A percentile compares a stretch with the other conserved stretches of the same genome.
Conservation (phyloP, 441 rosid genomes). For the Bocquillonia castaneifolia region DNA sequence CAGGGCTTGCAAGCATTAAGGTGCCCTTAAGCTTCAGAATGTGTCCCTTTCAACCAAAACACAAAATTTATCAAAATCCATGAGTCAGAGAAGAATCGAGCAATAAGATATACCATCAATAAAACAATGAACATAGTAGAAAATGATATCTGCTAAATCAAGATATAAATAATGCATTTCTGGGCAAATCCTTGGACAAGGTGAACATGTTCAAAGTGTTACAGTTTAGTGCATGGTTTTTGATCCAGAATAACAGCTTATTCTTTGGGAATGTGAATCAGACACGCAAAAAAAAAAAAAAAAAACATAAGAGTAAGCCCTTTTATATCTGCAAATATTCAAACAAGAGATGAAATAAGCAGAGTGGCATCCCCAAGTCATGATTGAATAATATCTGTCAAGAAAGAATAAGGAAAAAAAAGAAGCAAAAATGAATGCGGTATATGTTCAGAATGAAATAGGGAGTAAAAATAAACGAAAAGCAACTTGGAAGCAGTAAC, state of each 20-base stretch:
- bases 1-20: constrained; percentile 92
- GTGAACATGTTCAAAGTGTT: not conserved
- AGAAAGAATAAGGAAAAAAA: not conserved
- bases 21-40: constrained; percentile 88
- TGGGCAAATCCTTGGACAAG: not conserved
- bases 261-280: too few species aligned
- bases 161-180: not conserved
- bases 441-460: not conserved
- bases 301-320: too few species aligned
- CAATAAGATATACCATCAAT: constrained; percentile 9
- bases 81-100: constrained; percentile 7
- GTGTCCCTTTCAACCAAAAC: constrained; percentile 63
- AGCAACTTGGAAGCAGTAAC: not conserved
- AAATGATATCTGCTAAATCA: not conserved
- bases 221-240: not conserved
- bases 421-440: not conserved
- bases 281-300: too few species aligned
- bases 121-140: not conserved
- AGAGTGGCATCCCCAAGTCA: not conserved
- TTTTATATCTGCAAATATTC: not conserved
- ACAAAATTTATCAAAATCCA: constrained; percentile 18
- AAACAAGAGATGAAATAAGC: not conserved
- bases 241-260: too few species aligned
- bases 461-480: too few species aligned
- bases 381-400: not conserved